These are phyloP conservation scores for Globisporangium emineosum DNA, from an alignment of 352 stramenopile species.

Conservation along the genomic window DNA sequence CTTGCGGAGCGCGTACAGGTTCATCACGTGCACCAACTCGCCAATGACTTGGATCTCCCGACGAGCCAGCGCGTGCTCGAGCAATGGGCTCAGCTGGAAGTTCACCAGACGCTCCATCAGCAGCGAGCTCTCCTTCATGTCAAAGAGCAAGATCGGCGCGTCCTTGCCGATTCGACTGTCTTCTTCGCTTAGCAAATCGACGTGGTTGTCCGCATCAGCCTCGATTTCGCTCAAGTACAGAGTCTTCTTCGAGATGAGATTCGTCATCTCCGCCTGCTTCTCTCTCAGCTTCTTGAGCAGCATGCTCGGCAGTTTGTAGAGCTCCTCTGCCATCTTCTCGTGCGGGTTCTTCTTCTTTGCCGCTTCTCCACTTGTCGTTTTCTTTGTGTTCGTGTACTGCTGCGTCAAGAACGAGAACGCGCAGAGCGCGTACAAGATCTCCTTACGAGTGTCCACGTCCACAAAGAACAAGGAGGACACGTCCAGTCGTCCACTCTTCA, in stretches of 20 bases:
- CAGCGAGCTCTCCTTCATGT: constrained; percentile 67
- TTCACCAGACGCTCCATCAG: constrained; percentile 69
- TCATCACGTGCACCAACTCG: constrained; percentile 54
- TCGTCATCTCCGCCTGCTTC: constrained; percentile 46
- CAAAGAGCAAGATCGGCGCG: constrained; percentile 76
- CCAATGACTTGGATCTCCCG: constrained; percentile 64
- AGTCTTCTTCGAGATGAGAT: constrained; percentile 63
- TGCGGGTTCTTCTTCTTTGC: constrained; percentile 21
- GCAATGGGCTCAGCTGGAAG: constrained; percentile 75
- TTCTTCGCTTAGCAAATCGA: constrained; percentile 53
- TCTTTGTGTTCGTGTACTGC: constrained; percentile 35
- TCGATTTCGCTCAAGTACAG: constrained; percentile 74
- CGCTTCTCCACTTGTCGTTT: background rate
- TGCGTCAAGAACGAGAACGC: constrained; percentile 80
- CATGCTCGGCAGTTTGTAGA: constrained; percentile 59
- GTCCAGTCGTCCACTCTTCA: constrained; percentile 74
- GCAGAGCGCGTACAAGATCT: constrained; percentile 75
- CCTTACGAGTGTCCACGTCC: constrained; percentile 52
- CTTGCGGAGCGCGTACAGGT: constrained; percentile 33
- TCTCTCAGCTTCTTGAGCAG: constrained; percentile 62
- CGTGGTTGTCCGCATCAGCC: constrained; percentile 43
- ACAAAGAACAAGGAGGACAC: constrained; percentile 79
- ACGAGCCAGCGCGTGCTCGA: constrained; percentile 62
- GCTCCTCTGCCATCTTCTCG: constrained; percentile 57
- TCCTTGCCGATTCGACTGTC: constrained; percentile 67